Evolutionary conservation across 495 filamentous ascomycete genomes (phyloP), one percentile per base, ranked within the genome.

Genomic region (Apiosordaria backusii): DNA sequence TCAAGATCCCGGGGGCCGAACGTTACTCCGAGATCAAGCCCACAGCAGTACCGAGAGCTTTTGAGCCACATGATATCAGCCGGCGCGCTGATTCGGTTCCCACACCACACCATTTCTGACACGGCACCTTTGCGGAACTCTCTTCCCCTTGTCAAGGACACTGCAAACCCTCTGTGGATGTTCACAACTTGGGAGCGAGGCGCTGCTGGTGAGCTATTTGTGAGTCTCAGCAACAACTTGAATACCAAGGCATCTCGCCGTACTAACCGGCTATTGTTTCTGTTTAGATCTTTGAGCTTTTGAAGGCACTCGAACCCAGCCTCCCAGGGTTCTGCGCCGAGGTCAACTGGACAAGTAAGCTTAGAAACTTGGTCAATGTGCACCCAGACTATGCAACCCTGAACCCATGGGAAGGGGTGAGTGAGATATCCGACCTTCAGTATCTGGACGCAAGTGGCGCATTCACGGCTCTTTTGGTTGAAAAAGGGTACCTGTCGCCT

Each of bases 311-410:
- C 19, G 27, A 29, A 3, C 58, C 64, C 16, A 16, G 52, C 22
- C 69, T 74, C 4, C 63, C 68, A 4, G 63, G 53, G 1, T 81
- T 80, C 64, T 64, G 27, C 26, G 27, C 65, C 2, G 59, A 62
- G 1, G 52, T 19, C 52, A 81, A 81, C 57, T 83, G 81, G 80
- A 72, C 64, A 27, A 83, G 80, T 60, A 80, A 69, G 3, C 81
- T 81, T 25, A 68, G 76, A 4, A 60, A 52, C 52, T 66, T 74
- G 25, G 77, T 74, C 16, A 66, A 40, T 0, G 59, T 71, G 0
- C 78, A 81, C 57, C 75, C 76, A 3, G 68, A 75, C 7, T 81
- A 81, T 65, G 40, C 62, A 0, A 68, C 71, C 35, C 73, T 81
- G 74, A 40, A 2, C 0, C n/a, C 61, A 7, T 80, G 77, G 76